Percentiles rank a stretch among this genome's conserved stretches.
Conservation (phyloP, 2,329 filamentous ascomycete genomes). For the Penicillium sp. region DNA sequence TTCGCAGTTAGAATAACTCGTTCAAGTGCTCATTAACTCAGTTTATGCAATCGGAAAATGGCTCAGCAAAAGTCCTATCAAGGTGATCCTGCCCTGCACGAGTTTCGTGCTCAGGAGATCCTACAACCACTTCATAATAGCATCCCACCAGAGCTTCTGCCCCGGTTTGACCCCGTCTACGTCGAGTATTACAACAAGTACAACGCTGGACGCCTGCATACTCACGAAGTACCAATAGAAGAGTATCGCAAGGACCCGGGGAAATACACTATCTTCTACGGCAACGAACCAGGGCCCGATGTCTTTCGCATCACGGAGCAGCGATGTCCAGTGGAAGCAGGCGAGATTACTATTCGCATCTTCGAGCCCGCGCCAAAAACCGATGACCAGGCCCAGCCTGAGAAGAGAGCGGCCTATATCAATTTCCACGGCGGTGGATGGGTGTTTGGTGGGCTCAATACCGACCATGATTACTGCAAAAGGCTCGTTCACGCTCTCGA, state of each 20-base stretch:
- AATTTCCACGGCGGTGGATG: conserved; percentile 44
- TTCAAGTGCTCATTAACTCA: background rate
- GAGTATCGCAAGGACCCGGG: conserved; percentile 38
- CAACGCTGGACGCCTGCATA: conserved; percentile 41
- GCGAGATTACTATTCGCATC: conserved; percentile 40
- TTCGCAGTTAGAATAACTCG: background rate
- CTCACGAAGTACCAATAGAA: conserved; percentile 42
- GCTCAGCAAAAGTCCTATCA: conserved; percentile 2
- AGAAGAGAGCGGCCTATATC: conserved; percentile 39
- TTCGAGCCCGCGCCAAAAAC: conserved; percentile 33
- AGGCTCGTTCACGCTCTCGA: conserved; percentile 36
- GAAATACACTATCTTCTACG: conserved; percentile 39
- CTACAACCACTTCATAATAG: conserved; percentile 41
- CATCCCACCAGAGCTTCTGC: conserved; percentile 37
- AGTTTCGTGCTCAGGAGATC: conserved; percentile 21
- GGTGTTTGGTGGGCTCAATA: conserved; percentile 41
- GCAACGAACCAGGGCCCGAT: conserved; percentile 36
- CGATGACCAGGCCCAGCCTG: conserved; percentile 23
- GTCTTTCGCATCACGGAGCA: conserved; percentile 40
- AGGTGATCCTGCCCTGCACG: conserved; percentile 24
- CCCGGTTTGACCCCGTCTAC: conserved; percentile 41
- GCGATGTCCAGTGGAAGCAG: conserved; percentile 38
- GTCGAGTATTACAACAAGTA: conserved; percentile 43
- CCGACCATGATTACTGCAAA: conserved; percentile 43
- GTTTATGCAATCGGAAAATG: conserved; percentile 6